phyloP scores from a whole-genome alignment of 2,329 filamentous ascomycete species.

The Domatiomyces catenatus region DNA sequence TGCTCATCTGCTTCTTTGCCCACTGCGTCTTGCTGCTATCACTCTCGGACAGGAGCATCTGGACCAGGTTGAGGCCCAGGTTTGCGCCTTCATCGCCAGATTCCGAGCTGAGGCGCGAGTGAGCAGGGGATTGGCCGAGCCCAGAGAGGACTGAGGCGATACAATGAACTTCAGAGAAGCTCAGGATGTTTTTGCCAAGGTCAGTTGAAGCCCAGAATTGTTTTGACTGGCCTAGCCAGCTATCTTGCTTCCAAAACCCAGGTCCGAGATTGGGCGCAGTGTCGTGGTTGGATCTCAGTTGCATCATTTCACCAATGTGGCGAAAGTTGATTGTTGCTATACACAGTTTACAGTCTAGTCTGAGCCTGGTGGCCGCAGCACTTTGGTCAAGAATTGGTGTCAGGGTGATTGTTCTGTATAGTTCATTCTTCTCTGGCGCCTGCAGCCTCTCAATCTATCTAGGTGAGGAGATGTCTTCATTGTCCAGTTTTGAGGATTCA shows the following conservation, averaged over 20 bases:
- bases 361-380: constrained; percentile 6
- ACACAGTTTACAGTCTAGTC: constrained; percentile 31
- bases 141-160: constrained; percentile 37
- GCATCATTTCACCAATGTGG: constrained; percentile 49
- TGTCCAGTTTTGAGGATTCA: constrained; percentile 42
- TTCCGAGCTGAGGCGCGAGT: background rate
- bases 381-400: constrained; percentile 34
- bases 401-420: constrained; percentile 39
- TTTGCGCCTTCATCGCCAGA: constrained; percentile 28
- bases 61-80: constrained; percentile 23
- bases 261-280: constrained; percentile 17
- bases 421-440: constrained; percentile 21
- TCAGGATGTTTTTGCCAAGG: constrained; percentile 34
- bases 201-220: background rate
- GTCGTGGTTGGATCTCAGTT: constrained; percentile 20
- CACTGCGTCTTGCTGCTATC: constrained; percentile 34
- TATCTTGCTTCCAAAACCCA: constrained; percentile 16
- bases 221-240: constrained; percentile 20
- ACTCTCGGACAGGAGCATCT: constrained; percentile 19
- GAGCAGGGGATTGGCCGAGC: constrained; percentile 14
- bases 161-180: constrained; percentile 46
- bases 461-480: constrained; percentile 29
- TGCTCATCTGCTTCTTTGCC: constrained; percentile 19
- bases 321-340: constrained; percentile 46
- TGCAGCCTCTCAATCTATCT: constrained; percentile 16